Percentiles rank a stretch among this genome's conserved stretches.
phyloP scores from a whole-genome alignment of 495 filamentous ascomycete genomes.

The Daldinia decipiens region DNA sequence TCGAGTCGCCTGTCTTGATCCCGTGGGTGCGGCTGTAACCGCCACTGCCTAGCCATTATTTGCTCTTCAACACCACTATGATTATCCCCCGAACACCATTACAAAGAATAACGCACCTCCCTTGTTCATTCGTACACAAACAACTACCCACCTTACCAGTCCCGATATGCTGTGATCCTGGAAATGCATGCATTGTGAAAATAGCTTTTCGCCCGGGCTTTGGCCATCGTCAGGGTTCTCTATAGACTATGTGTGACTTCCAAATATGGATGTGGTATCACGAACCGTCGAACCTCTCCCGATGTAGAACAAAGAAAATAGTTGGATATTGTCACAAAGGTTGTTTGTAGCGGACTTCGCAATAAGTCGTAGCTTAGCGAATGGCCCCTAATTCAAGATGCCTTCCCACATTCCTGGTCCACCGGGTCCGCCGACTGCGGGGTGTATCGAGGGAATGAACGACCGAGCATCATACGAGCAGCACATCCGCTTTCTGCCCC shows the following conservation, averaged over 20 bases:
- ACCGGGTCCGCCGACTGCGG: conserved; percentile 54
- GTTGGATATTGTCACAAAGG: conserved; percentile 50
- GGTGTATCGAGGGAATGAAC: conserved; percentile 52
- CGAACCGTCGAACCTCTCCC: conserved; percentile 41
- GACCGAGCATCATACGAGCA: conserved; percentile 61
- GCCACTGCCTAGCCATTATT: conserved; percentile 30
- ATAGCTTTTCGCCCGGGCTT: conserved; percentile 43
- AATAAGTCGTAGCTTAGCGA: conserved; percentile 11
- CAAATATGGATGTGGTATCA: conserved; percentile 47
- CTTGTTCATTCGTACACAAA: conserved; percentile 47
- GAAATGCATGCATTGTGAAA: conserved; percentile 47
- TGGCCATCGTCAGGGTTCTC: conserved; percentile 42
- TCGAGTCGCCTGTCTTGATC: conserved; percentile 25
- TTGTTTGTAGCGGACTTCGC: conserved; percentile 29
- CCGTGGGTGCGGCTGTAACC: conserved; percentile 15
- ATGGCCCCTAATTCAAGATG: conserved; percentile 56
- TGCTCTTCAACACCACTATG: conserved; percentile 34
- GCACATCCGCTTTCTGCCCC: conserved; percentile 69
- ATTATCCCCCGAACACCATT: conserved; percentile 45
- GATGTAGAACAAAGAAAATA: conserved; percentile 47
- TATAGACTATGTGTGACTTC: conserved; percentile 47
- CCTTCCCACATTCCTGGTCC: conserved; percentile 71
- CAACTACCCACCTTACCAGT: conserved; percentile 43
- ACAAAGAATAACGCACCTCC: conserved; percentile 35
- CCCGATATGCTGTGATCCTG: conserved; percentile 47